phyloP scores from a whole-genome alignment of 164 flowering plant species.

The Tetracentron sinense region DNA sequence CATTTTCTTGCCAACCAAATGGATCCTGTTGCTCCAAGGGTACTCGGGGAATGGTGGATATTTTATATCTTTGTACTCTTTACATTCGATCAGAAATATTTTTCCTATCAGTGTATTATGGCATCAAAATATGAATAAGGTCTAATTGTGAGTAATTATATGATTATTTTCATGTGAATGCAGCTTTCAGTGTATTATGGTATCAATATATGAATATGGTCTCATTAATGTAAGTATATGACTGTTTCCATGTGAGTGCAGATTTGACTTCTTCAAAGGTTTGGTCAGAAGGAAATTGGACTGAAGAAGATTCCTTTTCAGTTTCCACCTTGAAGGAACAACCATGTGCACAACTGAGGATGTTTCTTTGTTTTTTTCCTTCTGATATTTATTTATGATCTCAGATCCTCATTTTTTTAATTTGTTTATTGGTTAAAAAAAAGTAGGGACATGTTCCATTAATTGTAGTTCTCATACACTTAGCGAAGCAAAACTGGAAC shows the following conservation, averaged over 20 bases:
- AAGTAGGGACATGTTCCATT: too few relatives aligned
- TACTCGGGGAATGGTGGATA: too few relatives aligned
- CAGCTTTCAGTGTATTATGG: too few relatives aligned
- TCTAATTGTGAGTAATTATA: too few relatives aligned
- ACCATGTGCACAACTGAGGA: not conserved
- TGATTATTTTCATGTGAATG: constrained; percentile 16
- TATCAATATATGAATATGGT: too few relatives aligned
- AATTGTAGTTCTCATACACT: too few relatives aligned
- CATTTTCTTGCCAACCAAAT: too few relatives aligned
- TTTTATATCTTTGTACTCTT: too few relatives aligned
- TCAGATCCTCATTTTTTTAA: not conserved
- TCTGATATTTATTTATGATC: not conserved
- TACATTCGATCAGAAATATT: too few relatives aligned
- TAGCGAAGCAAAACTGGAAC: not conserved
- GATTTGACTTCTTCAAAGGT: constrained; percentile 83
- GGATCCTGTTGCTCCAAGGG: too few relatives aligned
- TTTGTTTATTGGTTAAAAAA: not conserved
- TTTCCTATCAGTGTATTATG: too few relatives aligned
- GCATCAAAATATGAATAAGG: too few relatives aligned
- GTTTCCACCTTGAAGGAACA: not conserved
- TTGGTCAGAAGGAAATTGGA: constrained; percentile 58
- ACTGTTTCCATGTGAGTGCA: constrained; percentile 28
- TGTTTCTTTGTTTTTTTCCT: not conserved
- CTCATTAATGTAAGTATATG: not conserved
- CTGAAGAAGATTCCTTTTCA: constrained; percentile 19